phyloP scores from a whole-genome alignment of 257 asterid species.

The Solanum sitiens region DNA sequence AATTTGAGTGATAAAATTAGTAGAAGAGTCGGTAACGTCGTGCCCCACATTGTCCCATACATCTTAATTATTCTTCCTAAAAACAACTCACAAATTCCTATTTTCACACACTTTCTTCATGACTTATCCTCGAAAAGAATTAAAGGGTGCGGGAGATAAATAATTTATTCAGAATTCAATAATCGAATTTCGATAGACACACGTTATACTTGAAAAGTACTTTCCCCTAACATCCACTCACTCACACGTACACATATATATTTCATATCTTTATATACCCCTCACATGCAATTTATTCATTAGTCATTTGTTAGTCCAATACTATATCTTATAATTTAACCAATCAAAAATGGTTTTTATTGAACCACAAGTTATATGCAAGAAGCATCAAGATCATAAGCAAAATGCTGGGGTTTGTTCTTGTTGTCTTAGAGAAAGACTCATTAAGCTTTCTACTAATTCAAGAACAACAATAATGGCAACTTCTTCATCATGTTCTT shows the following conservation, averaged over 20 bases:
- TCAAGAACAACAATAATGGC: background rate
- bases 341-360: slow-evolving; percentile 22
- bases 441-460: slow-evolving; percentile 14
- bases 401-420: slow-evolving; percentile 65
- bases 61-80: background rate
- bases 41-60: background rate
- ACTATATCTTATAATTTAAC: background rate
- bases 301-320: background rate
- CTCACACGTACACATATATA: background rate
- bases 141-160: accelerated
- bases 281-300: background rate
- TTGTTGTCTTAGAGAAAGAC: slow-evolving; percentile 44
- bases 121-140: background rate
- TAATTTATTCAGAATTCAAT: background rate
- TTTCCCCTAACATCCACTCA: background rate
- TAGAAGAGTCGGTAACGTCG: background rate
- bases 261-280: background rate
- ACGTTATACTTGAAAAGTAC: background rate
- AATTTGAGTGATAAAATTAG: background rate
- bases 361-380: slow-evolving; percentile 33
- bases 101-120: background rate
- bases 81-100: background rate
- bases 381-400: slow-evolving; percentile 33
- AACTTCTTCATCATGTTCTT: slow-evolving; percentile 6
- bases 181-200: background rate